A percentile compares a stretch with the other conserved stretches of the same genome.
phyloP scores from a whole-genome alignment of 2,329 filamentous ascomycete species.

The Hypoxylon sp. region DNA sequence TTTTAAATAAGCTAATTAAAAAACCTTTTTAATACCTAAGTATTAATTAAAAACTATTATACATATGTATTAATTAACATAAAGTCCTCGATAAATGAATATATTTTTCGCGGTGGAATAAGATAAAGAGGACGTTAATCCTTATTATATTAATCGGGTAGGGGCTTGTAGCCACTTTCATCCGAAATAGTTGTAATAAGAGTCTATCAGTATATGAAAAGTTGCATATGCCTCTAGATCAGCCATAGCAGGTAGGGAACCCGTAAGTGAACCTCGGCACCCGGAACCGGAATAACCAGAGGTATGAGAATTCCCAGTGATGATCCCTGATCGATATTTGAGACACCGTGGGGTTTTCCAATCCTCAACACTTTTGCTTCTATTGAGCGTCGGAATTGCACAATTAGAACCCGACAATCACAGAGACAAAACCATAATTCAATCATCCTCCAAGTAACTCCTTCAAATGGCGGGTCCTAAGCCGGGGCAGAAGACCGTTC shows the following conservation, averaged over 20 bases:
- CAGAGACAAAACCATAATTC: neutral
- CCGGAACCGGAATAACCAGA: neutral
- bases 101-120: no score
- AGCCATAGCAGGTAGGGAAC: neutral
- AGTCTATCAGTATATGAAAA: neutral
- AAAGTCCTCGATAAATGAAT: no score
- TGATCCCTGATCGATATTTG: neutral
- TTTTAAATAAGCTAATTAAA: no score
- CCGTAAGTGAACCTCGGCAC: neutral
- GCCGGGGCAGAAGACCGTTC: slow-evolving; percentile 42
- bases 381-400: neutral
- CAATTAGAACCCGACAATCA: neutral
- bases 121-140: no score
- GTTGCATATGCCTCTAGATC: neutral
- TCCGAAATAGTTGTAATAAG: neutral
- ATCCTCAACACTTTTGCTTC: neutral
- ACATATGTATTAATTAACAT: no score
- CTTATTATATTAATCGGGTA: neutral
- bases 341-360: slow-evolving; percentile 5
- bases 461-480: slow-evolving; percentile 33
- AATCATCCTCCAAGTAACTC: neutral
- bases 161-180: neutral
- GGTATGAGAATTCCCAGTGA: neutral
- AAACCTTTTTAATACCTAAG: no score
- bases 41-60: no score